Conservation (phyloP, 208 protist genomes). For the Wallacemonas sp. region DNA sequence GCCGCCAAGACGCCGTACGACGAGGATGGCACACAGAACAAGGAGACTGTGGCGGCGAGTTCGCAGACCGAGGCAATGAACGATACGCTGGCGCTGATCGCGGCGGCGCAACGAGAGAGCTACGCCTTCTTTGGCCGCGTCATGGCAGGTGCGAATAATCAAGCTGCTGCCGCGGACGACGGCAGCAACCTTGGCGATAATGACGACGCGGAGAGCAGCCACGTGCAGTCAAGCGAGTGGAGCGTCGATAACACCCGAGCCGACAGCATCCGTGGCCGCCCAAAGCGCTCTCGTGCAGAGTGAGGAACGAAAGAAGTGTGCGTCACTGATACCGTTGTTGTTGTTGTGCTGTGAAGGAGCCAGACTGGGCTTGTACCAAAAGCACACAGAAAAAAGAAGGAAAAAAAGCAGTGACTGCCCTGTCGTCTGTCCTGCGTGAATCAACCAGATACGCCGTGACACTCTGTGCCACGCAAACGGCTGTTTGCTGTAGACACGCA, state of each 20-base stretch:
- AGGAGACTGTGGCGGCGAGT: neutral
- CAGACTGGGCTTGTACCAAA: too few relatives aligned
- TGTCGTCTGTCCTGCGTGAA: too few relatives aligned
- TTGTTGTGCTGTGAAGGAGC: too few relatives aligned
- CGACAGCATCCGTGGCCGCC: neutral
- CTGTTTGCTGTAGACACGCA: too few relatives aligned
- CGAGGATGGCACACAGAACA: constrained; percentile 2
- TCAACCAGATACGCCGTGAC: too few relatives aligned
- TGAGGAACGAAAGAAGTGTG: too few relatives aligned
- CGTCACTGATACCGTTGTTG: too few relatives aligned
- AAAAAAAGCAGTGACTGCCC: too few relatives aligned
- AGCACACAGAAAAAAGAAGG: too few relatives aligned
- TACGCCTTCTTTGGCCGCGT: constrained; percentile 64
- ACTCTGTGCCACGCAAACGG: too few relatives aligned
- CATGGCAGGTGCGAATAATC: constrained; percentile 19
- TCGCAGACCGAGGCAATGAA: constrained; percentile 32
- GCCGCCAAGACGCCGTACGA: constrained; percentile 1
- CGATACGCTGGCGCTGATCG: constrained; percentile 48
- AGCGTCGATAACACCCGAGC: constrained; percentile 19
- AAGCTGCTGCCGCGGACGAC: constrained; percentile 19
- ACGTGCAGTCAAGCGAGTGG: constrained; percentile 36
- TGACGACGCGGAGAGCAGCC: constrained; percentile 2
- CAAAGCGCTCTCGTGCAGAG: neutral
- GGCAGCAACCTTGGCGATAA: constrained; percentile 5
- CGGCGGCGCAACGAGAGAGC: constrained; percentile 49